Evolutionary conservation across 768 basidiomycete genomes (phyloP), one percentile per base, ranked within the genome.

Genomic region (Cystobasidium tubakii): DNA sequence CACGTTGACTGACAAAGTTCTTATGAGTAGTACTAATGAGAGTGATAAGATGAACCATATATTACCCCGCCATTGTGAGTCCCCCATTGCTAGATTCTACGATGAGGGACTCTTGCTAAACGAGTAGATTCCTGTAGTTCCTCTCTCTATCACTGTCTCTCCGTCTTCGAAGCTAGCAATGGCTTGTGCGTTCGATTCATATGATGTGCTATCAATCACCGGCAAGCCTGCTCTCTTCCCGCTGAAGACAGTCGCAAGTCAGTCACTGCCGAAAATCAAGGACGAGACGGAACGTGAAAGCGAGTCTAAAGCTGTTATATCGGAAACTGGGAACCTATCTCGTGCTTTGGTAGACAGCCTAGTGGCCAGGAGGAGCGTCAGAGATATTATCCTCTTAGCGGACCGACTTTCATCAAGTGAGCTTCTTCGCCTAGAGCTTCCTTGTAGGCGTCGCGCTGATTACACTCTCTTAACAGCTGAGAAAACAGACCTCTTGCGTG

Each of bases 221-320:
- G 63, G 63, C 34, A 39, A 46, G 10, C 63, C 63, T 7, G 63
- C 63, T 27, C 12, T 65, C 31, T 43, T 65, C 17, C 4, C 63
- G 4, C 39, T 65, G 7, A 12, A 27, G 15, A 6, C 36, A 1
- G 34, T 6, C 29, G 13, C 12, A 12, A 15, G 6, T 27, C 29
- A 6, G 15, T 31, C 33, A 34, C 12, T 7, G 12, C 33, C 27
- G 4, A 34, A 60, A 60, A 12, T 27, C 57, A 23, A 60, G 23
- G 27, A 60, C 27, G 29, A 60, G 13, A 23, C 57, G 12, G 15
- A 50, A 21, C 3, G 46, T 19, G 46, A 50, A 12, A 50, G 46
- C n/a, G 21, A 50, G 3, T 6, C 46, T 17, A 50, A 50, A 15
- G n/a, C 3, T n/a, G n/a, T 21, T n/a, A 50, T 9, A 4, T 19